Conservation (phyloP, 345 rosid species). For the Laguncularia racemosa region DNA sequence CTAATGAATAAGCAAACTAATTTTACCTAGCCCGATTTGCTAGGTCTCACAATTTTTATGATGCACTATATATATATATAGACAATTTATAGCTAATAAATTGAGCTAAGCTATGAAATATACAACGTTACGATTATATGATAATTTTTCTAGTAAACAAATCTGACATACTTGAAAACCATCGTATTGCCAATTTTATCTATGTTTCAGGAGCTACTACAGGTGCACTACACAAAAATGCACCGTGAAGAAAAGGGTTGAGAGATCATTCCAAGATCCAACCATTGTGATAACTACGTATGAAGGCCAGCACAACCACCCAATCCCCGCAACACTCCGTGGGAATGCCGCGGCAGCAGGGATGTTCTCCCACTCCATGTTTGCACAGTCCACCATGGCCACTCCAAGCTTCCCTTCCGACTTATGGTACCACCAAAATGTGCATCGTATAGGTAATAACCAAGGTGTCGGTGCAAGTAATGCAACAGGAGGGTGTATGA, state of each 20-base stretch:
- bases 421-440: slow-evolving; percentile 19
- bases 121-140: no score
- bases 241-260: slow-evolving; percentile 85
- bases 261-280: slow-evolving; percentile 82
- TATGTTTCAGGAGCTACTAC: slow-evolving; percentile 64
- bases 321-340: slow-evolving; percentile 57
- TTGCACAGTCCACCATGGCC: slow-evolving; percentile 19
- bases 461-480: slow-evolving; percentile 13
- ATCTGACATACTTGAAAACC: no score
- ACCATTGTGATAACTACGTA: slow-evolving; percentile 84
- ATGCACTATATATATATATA: no score
- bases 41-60: no score
- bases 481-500: slow-evolving; percentile 13
- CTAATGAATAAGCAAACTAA: no score
- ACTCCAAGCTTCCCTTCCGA: slow-evolving; percentile 32
- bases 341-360: slow-evolving; percentile 43
- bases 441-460: slow-evolving; percentile 14
- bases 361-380: slow-evolving; percentile 33
- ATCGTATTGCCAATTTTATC: background rate
- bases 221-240: slow-evolving; percentile 89
- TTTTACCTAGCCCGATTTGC: no score
- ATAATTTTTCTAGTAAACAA: no score
- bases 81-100: no score
- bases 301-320: slow-evolving; percentile 89
- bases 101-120: no score